Conservation (phyloP, 176 grass and related monocot genomes). For the Secale cereale region DNA sequence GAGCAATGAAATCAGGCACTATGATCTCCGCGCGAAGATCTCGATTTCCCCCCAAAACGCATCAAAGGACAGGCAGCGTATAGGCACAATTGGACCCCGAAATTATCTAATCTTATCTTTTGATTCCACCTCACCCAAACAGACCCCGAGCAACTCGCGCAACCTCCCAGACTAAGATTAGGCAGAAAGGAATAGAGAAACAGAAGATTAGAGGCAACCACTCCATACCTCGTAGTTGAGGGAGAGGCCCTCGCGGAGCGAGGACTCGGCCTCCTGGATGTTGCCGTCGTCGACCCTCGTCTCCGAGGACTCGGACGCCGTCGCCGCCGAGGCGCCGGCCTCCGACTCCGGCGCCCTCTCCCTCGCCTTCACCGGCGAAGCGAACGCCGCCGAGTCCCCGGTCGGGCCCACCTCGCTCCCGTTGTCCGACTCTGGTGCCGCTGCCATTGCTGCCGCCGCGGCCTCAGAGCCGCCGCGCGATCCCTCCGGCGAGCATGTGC, state of each 20-base stretch:
- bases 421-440: constrained; percentile 24
- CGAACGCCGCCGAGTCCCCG: constrained; percentile 29
- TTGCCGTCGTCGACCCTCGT: constrained; percentile 83
- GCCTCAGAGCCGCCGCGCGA: constrained; percentile 14
- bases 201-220: not conserved
- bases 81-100: not conserved
- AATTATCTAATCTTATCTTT: not conserved
- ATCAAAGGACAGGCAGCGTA: not conserved
- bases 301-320: constrained; percentile 49
- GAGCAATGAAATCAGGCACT: not conserved
- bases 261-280: constrained; percentile 97
- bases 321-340: constrained; percentile 34
- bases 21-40: not conserved
- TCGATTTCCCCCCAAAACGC: constrained; percentile 14
- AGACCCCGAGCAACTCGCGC: not conserved
- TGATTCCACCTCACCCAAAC: constrained; percentile 2
- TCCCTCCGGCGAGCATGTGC: constrained; percentile 31
- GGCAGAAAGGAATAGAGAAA: not conserved
- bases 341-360: constrained; percentile 37
- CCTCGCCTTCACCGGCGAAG: constrained; percentile 54
- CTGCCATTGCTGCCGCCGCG: not conserved
- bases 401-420: constrained; percentile 31
- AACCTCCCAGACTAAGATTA: constrained; percentile 1
- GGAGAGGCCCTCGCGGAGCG: constrained; percentile 94
- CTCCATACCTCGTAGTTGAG: constrained; percentile 90